Percentiles rank a stretch among this genome's conserved stretches.
phyloP scores from a whole-genome alignment of 2,329 filamentous ascomycete species.

The Colletotrichum sp. region DNA sequence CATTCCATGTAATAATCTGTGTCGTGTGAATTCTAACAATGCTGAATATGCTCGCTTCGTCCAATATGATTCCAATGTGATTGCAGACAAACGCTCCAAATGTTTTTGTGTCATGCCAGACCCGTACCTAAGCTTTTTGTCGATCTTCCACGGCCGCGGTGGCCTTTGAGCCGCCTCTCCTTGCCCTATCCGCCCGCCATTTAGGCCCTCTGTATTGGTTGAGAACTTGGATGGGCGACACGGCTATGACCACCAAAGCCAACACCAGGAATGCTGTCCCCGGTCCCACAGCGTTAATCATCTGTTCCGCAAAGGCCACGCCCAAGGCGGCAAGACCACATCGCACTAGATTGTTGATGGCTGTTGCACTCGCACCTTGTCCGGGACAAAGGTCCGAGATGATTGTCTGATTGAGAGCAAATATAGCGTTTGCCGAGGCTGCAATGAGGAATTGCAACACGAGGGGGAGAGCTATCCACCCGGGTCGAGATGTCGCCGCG shows the following conservation, averaged over 20 bases:
- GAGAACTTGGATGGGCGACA: constrained; percentile 13
- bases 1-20: not conserved
- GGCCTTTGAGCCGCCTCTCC: not conserved
- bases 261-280: constrained; percentile 5
- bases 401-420: constrained; percentile 38
- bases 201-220: constrained; percentile 17
- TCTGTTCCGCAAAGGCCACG: constrained; percentile 8
- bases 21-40: not conserved
- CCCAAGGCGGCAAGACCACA: constrained; percentile 14
- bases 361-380: constrained; percentile 34
- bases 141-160: not conserved
- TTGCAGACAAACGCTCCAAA: not conserved
- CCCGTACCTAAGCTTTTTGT: not conserved
- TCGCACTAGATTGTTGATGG: constrained; percentile 35
- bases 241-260: constrained; percentile 3
- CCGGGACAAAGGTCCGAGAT: constrained; percentile 37
- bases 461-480: constrained; percentile 31
- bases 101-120: not conserved
- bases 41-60: not conserved
- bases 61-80: not conserved
- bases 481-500: constrained; percentile 12
- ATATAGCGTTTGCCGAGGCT: constrained; percentile 38
- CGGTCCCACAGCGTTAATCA: constrained; percentile 10
- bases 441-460: constrained; percentile 39
- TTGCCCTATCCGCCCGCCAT: constrained; percentile 13